A percentile compares a stretch with the other conserved stretches of the same genome.
These are phyloP conservation scores for Monoraphidium neglectum DNA, from an alignment of 139 green algal species.

Conservation along the genomic window DNA sequence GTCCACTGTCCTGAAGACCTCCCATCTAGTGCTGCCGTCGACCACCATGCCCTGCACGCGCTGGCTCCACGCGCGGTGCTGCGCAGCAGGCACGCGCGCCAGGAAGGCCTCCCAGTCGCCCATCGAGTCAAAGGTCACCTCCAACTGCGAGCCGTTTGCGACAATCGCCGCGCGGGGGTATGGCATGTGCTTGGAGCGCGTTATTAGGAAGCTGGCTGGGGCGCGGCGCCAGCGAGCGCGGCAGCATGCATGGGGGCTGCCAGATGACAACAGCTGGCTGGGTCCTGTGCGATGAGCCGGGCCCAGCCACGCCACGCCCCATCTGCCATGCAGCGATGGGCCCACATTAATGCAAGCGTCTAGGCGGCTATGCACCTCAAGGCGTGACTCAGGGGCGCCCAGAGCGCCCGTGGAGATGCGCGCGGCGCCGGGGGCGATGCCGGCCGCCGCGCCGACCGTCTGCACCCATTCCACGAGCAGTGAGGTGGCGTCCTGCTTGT, in stretches of 20 bases:
- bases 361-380: slow-evolving; percentile 48
- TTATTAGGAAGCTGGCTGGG: not conserved
- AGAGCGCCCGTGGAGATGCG: slow-evolving; percentile 57
- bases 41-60: slow-evolving; percentile 61
- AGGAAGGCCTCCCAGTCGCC: slow-evolving; percentile 75
- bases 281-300: not conserved
- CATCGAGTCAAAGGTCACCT: slow-evolving; percentile 61
- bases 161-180: not conserved
- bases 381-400: slow-evolving; percentile 58
- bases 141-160: slow-evolving; percentile 43
- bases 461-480: slow-evolving; percentile 79
- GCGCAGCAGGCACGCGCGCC: slow-evolving; percentile 42
- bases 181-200: not conserved
- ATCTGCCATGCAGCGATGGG: not conserved
- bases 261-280: not conserved
- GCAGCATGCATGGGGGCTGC: not conserved
- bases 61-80: slow-evolving; percentile 55
- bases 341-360: too few species aligned
- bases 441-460: slow-evolving; percentile 57
- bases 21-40: slow-evolving; percentile 64
- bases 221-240: not conserved
- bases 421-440: slow-evolving; percentile 55
- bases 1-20: slow-evolving; percentile 47
- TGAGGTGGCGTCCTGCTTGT: slow-evolving; percentile 62
- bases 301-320: not conserved